These are phyloP conservation scores for Inga oerstediana DNA, from an alignment of 306 rosid species.

Conservation along the genomic window DNA sequence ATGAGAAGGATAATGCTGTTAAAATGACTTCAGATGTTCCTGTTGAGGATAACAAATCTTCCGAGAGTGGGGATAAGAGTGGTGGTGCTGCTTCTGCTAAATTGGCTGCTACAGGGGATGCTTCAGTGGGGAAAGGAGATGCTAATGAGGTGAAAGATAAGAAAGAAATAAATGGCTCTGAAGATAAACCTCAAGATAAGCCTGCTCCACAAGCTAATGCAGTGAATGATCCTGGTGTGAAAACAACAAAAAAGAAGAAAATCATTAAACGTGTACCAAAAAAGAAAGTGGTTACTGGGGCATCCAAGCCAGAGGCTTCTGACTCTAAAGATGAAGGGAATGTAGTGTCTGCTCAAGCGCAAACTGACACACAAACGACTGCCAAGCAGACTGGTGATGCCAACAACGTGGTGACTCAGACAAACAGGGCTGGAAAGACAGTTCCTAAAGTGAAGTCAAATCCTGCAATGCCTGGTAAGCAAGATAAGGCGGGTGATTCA, in stretches of 20 bases:
- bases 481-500: slow-evolving; percentile 38
- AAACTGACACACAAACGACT: slow-evolving; percentile 33
- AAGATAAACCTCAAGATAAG: slow-evolving; percentile 53
- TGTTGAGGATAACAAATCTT: slow-evolving; percentile 46
- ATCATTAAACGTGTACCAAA: slow-evolving; percentile 84
- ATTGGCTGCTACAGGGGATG: slow-evolving; percentile 42
- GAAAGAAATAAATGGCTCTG: slow-evolving; percentile 48
- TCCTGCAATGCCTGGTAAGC: slow-evolving; percentile 44
- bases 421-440: slow-evolving; percentile 42
- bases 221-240: slow-evolving; percentile 47
- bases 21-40: slow-evolving; percentile 46
- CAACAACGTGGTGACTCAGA: slow-evolving; percentile 36
- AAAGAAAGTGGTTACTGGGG: slow-evolving; percentile 61
- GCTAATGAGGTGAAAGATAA: slow-evolving; percentile 44
- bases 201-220: slow-evolving; percentile 48
- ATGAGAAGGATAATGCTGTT: slow-evolving; percentile 52
- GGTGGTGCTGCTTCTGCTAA: slow-evolving; percentile 46
- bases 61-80: slow-evolving; percentile 49
- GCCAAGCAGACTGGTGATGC: slow-evolving; percentile 52
- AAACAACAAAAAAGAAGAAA: slow-evolving; percentile 76
- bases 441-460: slow-evolving; percentile 54
- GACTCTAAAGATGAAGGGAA: slow-evolving; percentile 42
- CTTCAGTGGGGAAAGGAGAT: slow-evolving; percentile 46
- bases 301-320: slow-evolving; percentile 44
- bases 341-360: slow-evolving; percentile 34